These are phyloP conservation scores for Metarhizium rileyi DNA, from an alignment of 2,329 filamentous ascomycete genomes.

Conservation along the genomic window DNA sequence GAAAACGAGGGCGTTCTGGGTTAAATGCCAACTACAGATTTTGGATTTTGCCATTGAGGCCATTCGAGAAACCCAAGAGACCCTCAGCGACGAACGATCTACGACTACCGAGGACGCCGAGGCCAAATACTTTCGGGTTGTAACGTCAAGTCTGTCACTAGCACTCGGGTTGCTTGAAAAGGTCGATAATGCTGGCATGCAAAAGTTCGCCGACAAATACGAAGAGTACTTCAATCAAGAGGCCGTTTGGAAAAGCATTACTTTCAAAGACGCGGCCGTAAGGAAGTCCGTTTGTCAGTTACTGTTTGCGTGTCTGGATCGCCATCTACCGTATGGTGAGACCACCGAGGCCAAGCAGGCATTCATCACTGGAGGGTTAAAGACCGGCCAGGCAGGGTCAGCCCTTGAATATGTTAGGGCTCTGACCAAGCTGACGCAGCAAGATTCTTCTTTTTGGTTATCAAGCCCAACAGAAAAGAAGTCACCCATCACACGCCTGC, in stretches of 20 bases:
- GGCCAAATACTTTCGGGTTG: slow-evolving; percentile 73
- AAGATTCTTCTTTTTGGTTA: slow-evolving; percentile 65
- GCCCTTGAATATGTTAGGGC: slow-evolving; percentile 60
- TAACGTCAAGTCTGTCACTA: slow-evolving; percentile 44
- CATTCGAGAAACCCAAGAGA: slow-evolving; percentile 68
- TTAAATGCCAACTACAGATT: slow-evolving; percentile 69
- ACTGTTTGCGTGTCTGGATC: slow-evolving; percentile 37
- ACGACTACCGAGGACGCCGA: slow-evolving; percentile 77
- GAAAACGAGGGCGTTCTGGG: slow-evolving; percentile 69
- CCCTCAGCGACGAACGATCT: slow-evolving; percentile 80
- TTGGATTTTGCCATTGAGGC: slow-evolving; percentile 75
- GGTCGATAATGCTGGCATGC: slow-evolving; percentile 40
- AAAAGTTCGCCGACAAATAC: slow-evolving; percentile 52
- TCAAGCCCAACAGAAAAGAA: slow-evolving; percentile 38
- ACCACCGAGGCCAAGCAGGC: slow-evolving; percentile 42
- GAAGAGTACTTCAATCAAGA: slow-evolving; percentile 56
- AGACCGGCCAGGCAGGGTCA: slow-evolving; percentile 63
- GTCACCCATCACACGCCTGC: slow-evolving; percentile 46
- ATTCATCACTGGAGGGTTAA: slow-evolving; percentile 65
- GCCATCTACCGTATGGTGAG: slow-evolving; percentile 37
- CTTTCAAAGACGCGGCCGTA: slow-evolving; percentile 47
- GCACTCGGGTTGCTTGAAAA: slow-evolving; percentile 41
- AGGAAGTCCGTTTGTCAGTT: slow-evolving; percentile 43
- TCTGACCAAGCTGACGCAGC: slow-evolving; percentile 54
- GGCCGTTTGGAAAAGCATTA: slow-evolving; percentile 57